Base-by-base conservation (phyloP, 495 filamentous ascomycete species). In the Penicillium salamii region DNA sequence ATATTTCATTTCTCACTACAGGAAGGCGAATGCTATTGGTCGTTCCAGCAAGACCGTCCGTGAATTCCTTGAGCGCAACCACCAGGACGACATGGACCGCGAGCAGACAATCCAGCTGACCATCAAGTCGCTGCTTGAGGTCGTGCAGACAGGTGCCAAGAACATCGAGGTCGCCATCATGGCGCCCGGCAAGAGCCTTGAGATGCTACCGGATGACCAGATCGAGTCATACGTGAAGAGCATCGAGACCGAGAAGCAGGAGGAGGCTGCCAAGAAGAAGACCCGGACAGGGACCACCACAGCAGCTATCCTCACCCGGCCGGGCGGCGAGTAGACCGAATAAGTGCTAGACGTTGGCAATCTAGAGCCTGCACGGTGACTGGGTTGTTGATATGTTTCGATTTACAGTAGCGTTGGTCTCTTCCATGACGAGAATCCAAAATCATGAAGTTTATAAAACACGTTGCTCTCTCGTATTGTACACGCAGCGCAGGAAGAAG, bases 81-180 rank as follows among this genome's bases (percentile, higher is more conserved):
- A 98, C 77, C 93, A 96, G 74, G 86, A 89, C 53, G 91, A 89
- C 33, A 96, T 97, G 91, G 88, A 96, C 67, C 82, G 91, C 42
- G 90, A 96, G 71, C 86, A 89, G 53, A 97, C 93, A n/a, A 91
- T 98, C 68, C 90, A 93, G 68, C 78, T 98, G 57, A 90, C 93
- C 14, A 91, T 97, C 77, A 97, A 97, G 79, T 97, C 92, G 35
- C 78, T 98, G 54, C 75, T 98, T 55, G 93, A 98, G 75, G 93
- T 98, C 42, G 93, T 98, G 49, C 93, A 98, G 67, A 98, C 93
- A 12, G 93, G 93, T 40, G 95, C 93, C 21, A 98, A 98, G 83
- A 98, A 98, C 69, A 98, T 98, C 62, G 93, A 98, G 75, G 96
- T 98, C 57, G 93, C 93, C 24, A 87, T 98, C 67, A 97, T 98